These are phyloP conservation scores for Parietichytrium sp. DNA, from an alignment of 108 stramenopile genomes.

Conservation along the genomic window DNA sequence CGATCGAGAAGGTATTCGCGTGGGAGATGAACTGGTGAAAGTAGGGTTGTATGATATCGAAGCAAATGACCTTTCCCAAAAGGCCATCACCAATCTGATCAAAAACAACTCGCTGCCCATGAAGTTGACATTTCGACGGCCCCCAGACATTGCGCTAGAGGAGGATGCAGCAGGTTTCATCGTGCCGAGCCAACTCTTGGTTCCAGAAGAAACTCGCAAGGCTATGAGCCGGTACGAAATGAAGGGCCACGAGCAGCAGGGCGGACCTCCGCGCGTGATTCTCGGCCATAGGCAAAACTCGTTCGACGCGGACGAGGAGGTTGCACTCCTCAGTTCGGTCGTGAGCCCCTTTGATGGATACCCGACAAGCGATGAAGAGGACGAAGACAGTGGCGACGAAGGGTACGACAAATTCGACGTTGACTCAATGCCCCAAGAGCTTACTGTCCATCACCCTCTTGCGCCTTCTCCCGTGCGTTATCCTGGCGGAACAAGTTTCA, in stretches of 20 bases:
- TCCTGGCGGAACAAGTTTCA: no score
- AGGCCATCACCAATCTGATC: conserved; percentile 4
- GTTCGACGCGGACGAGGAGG: background rate
- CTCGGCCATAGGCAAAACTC: background rate
- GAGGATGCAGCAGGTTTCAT: background rate
- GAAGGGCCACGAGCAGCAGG: background rate
- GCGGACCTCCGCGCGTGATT: background rate
- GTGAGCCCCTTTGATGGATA: background rate
- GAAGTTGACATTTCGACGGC: conserved; percentile 33
- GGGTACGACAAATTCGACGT: no score
- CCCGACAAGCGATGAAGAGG: conserved; percentile 32
- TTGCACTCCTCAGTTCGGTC: background rate
- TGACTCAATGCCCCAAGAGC: no score
- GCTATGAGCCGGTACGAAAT: background rate
- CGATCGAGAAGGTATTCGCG: background rate
- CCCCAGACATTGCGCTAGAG: background rate
- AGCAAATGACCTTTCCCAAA: background rate
- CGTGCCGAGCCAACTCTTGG: background rate
- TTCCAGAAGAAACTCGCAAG: background rate
- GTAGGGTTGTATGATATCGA: conserved; percentile 28
- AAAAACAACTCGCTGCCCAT: background rate
- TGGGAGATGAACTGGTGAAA: background rate
- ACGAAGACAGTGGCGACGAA: background rate
- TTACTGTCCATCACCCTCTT: no score
- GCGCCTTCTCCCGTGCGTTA: no score